Base-by-base conservation (phyloP, 176 grass and related monocot species). In the Tillandsia fasciculata region DNA sequence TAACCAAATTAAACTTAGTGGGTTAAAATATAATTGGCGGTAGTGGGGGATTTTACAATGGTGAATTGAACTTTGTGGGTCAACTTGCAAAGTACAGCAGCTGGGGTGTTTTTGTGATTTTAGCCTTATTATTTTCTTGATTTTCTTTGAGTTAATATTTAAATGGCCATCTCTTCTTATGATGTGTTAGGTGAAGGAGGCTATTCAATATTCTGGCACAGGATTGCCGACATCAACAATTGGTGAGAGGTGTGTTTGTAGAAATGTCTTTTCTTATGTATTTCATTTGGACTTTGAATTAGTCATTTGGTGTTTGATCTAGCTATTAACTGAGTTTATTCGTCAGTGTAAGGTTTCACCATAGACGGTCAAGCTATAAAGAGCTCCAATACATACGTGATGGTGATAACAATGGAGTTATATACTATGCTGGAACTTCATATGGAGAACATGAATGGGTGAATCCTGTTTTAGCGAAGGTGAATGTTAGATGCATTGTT, bases 321-420 rank as follows among this genome's bases (percentile, higher is more conserved):
- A 42, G 7, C 33, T 42, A 42, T 42, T 42, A 42, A 42, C 33
- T 42, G 33, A 42, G 8, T 9, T 52, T 66, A 73, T 76, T 50
- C 65, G 75, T 73, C 70, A 96, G 86, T 50, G 70, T 88, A 71
- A 90, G 89, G 74, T 92, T 87, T 85, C 89, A 87, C 59, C 86
- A 92, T 76, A 90, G 86, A 74, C 77, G 76, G 67, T 90, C 93
- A 24, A 92, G 93, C 74, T 96, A 90, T 86, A 96, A 91, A 72
- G 89, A 92, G 74, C 86, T 96, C 73, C 93, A 90, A 56, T 96
- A 87, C 73, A 92, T 96, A 76, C 89, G 81, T 77, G 93, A 92
- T 72, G 89, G 93, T 48, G 93, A 96, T 74, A 89, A 79, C 52
- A 96, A 92, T 52, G 93, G 89, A 64, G 86, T 92, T 52, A 77